phyloP scores from a whole-genome alignment of 2,329 filamentous ascomycete genomes.

The Arthroderma sp. region DNA sequence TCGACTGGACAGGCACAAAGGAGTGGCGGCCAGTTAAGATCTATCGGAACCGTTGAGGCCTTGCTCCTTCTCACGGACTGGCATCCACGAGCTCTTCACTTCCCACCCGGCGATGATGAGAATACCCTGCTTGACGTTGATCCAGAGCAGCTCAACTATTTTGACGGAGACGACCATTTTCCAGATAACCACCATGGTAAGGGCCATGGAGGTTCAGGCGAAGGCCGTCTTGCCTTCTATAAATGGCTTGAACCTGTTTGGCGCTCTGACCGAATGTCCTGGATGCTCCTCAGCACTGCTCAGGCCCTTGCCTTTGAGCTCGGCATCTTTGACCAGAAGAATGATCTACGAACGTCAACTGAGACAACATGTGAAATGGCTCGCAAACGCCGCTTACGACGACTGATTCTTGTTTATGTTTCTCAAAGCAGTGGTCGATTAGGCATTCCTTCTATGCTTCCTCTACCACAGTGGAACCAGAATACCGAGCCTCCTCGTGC shows the following conservation, averaged over 20 bases:
- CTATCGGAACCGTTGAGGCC: constrained; percentile 86
- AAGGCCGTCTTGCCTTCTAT: constrained; percentile 68
- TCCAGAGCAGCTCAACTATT: constrained; percentile 57
- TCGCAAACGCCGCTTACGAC: constrained; percentile 69
- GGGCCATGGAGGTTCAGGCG: constrained; percentile 50
- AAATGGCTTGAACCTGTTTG: constrained; percentile 95
- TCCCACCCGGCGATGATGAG: constrained; percentile 61
- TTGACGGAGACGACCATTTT: constrained; percentile 37
- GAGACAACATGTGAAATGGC: constrained; percentile 50
- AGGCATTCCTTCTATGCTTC: constrained; percentile 88
- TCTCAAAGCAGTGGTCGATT: constrained; percentile 88
- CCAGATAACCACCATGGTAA: constrained; percentile 27
- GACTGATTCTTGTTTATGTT: constrained; percentile 78
- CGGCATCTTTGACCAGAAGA: constrained; percentile 86
- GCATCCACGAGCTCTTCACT: constrained; percentile 90
- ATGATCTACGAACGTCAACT: constrained; percentile 52
- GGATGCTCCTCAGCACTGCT: constrained; percentile 90
- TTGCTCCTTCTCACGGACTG: constrained; percentile 91
- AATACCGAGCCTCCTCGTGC: constrained; percentile 26
- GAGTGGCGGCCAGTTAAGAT: constrained; percentile 62
- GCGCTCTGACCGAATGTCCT: constrained; percentile 90
- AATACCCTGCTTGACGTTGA: constrained; percentile 55
- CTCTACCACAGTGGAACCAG: constrained; percentile 37
- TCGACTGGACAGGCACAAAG: constrained; percentile 9
- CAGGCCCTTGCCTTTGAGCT: constrained; percentile 86